These are phyloP conservation scores for Retiboletus flavoniger DNA, from an alignment of 1,284 basidiomycete species.

Conservation along the genomic window DNA sequence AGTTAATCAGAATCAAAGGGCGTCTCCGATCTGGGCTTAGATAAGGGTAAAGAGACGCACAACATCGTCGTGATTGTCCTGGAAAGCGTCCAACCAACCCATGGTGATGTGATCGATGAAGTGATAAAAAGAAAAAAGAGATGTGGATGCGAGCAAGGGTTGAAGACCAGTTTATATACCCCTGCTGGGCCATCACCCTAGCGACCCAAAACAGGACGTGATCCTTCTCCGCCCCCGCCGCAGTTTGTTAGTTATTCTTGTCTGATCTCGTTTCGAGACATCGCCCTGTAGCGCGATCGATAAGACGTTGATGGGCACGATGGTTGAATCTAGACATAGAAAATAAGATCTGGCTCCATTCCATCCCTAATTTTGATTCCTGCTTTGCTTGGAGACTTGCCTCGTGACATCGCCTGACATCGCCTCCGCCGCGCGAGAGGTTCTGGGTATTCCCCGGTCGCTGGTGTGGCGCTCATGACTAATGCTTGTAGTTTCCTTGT, in stretches of 20 bases:
- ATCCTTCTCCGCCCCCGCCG: neutral
- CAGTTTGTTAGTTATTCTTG: constrained; percentile 17
- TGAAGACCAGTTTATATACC: constrained; percentile 20
- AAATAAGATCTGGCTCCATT: neutral
- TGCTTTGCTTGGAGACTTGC: neutral
- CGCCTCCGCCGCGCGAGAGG: neutral
- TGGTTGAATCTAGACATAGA: neutral
- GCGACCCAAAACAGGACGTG: constrained; percentile 13
- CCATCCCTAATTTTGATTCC: neutral
- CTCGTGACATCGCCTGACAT: neutral
- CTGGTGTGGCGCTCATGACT: neutral
- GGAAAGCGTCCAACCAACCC: constrained; percentile 9
- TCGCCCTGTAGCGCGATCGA: constrained; percentile 14
- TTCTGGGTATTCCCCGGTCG: no score
- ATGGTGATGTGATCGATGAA: constrained; percentile 13
- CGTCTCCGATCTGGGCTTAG: neutral
- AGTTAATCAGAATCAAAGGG: neutral
- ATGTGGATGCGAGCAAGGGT: neutral
- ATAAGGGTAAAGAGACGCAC: constrained; percentile 7
- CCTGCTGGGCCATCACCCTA: constrained; percentile 1
- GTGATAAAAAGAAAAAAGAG: neutral
- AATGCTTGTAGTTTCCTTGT: neutral
- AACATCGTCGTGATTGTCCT: neutral
- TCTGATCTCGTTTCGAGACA: constrained; percentile 9
- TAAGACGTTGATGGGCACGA: constrained; percentile 20